Evolutionary conservation across 306 rosid species (phyloP).

Genomic region (Adenanthera pavonina): DNA sequence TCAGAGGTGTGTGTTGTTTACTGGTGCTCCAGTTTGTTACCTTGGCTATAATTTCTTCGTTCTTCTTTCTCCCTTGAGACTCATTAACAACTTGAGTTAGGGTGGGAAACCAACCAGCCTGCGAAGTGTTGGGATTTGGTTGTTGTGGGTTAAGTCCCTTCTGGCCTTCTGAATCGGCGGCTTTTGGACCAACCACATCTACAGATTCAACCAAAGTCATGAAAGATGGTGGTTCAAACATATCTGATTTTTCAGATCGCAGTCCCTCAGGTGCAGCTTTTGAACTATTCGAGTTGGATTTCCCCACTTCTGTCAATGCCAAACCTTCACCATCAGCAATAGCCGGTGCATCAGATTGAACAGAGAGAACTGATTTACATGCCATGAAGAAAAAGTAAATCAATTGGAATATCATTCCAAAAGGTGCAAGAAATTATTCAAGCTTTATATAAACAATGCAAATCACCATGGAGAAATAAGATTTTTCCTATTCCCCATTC

Average conservation of each 20-base stretch:
- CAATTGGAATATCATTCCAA: background rate
- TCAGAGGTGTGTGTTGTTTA: constrained; percentile 80
- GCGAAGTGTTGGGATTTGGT: constrained; percentile 44
- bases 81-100: constrained; percentile 61
- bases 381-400: constrained; percentile 39
- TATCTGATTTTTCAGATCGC: constrained; percentile 57
- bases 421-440: background rate
- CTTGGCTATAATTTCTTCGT: constrained; percentile 82
- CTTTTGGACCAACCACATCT: constrained; percentile 42
- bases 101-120: constrained; percentile 88
- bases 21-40: constrained; percentile 81
- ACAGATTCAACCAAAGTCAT: constrained; percentile 73
- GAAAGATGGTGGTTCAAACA: constrained; percentile 84
- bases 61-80: constrained; percentile 73
- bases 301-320: constrained; percentile 43
- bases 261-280: constrained; percentile 46
- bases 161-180: constrained; percentile 46
- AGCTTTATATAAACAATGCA: constrained; percentile 28
- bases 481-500: background rate
- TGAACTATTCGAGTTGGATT: constrained; percentile 40
- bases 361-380: constrained; percentile 70
- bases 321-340: constrained; percentile 51
- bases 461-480: background rate
- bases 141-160: constrained; percentile 45
- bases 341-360: constrained; percentile 69